Conservation (phyloP, 495 filamentous ascomycete species). For the Melanomma pulvis-pyrius region DNA sequence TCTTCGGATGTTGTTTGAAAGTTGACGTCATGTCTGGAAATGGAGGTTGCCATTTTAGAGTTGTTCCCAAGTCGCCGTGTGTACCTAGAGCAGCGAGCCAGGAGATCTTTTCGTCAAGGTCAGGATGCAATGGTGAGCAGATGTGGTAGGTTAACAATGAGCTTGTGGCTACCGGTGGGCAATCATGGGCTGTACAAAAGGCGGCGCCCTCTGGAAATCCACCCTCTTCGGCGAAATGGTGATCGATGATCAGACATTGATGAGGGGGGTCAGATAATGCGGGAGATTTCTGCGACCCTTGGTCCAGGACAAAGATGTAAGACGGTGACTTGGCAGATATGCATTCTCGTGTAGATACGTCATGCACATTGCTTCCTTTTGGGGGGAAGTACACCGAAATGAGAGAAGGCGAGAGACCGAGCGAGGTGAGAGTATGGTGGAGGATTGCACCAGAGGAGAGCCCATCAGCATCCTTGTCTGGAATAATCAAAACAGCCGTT, state of each 20-base stretch:
- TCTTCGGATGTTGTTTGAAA: constrained; percentile 60
- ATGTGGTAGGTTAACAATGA: constrained; percentile 61
- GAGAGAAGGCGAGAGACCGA: constrained; percentile 52
- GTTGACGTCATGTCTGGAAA: constrained; percentile 61
- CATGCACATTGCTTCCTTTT: constrained; percentile 57
- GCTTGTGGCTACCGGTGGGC: constrained; percentile 60
- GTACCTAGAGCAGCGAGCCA: constrained; percentile 62
- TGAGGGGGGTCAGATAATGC: constrained; percentile 50
- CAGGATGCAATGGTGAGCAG: constrained; percentile 53
- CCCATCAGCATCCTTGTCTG: constrained; percentile 67
- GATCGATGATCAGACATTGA: constrained; percentile 59
- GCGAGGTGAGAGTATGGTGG: constrained; percentile 54
- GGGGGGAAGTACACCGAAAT: constrained; percentile 56
- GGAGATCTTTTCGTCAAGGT: constrained; percentile 50
- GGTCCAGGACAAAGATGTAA: constrained; percentile 63
- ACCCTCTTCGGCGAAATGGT: constrained; percentile 54
- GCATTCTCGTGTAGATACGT: constrained; percentile 48
- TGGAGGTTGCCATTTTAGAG: constrained; percentile 59
- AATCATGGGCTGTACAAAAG: constrained; percentile 58
- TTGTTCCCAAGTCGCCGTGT: constrained; percentile 62
- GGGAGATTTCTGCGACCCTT: constrained; percentile 56
- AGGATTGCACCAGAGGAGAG: constrained; percentile 61
- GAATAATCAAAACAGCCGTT: constrained; percentile 53
- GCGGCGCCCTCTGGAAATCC: constrained; percentile 55
- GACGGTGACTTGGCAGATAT: constrained; percentile 53